A percentile compares a stretch with the other conserved stretches of the same genome.
phyloP scores from a whole-genome alignment of 306 rosid species.

The Betula pendula region DNA sequence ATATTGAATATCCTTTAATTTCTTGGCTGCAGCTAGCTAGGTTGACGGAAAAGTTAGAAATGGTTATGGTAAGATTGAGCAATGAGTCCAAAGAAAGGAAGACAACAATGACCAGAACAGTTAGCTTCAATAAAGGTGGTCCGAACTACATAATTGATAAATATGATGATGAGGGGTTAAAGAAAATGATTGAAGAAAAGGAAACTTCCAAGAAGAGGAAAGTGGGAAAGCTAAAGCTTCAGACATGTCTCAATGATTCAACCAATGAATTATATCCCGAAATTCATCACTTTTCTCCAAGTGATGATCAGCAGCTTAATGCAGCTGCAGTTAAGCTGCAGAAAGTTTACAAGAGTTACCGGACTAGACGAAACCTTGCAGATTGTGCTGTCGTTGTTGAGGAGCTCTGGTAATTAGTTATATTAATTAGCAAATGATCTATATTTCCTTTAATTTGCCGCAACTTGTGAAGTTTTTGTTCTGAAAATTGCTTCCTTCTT shows the following conservation, averaged over 20 bases:
- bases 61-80: constrained; percentile 28
- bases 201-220: constrained; percentile 51
- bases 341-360: constrained; percentile 72
- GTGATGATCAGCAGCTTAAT: no score
- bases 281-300: no score
- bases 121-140: constrained; percentile 33
- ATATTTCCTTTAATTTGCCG: neutral
- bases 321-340: constrained; percentile 68
- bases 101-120: constrained; percentile 35
- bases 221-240: constrained; percentile 34
- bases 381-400: constrained; percentile 86
- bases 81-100: constrained; percentile 39
- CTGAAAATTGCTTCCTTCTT: neutral
- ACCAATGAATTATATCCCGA: constrained; percentile 16
- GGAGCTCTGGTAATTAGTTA: constrained; percentile 78
- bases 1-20: no score
- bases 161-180: constrained; percentile 17
- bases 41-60: constrained; percentile 25
- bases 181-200: constrained; percentile 39
- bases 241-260: no score
- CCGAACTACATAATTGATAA: constrained; percentile 15
- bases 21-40: no score
- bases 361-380: constrained; percentile 71
- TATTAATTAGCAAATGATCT: constrained; percentile 2
- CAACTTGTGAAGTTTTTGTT: neutral